These are phyloP conservation scores for Aspergillus arachidicola DNA, from an alignment of 2,329 filamentous ascomycete species.

Conservation along the genomic window DNA sequence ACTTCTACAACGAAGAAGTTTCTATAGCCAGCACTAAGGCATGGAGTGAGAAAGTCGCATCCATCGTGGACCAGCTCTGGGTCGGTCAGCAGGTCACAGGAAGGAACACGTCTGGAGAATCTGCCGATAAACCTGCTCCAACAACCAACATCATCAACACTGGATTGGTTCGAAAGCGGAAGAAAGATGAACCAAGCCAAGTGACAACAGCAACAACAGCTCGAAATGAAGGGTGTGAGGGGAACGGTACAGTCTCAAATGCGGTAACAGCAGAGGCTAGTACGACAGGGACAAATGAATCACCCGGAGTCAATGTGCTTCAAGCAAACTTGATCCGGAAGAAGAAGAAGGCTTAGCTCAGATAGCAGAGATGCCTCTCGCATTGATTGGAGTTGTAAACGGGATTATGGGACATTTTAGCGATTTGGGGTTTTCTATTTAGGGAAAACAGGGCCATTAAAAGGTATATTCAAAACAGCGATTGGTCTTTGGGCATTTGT, in stretches of 20 bases:
- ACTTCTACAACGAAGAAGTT: conserved; percentile 44
- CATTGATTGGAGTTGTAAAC: conserved; percentile 9
- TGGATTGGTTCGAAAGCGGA: conserved; percentile 43
- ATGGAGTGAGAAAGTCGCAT: conserved; percentile 46
- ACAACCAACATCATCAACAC: conserved; percentile 31
- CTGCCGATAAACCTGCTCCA: conserved; percentile 10
- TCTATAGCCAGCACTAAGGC: conserved; percentile 43
- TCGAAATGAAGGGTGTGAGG: neutral
- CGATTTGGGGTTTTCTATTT: neutral
- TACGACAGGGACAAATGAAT: conserved; percentile 7
- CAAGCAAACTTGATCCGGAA: conserved; percentile 41
- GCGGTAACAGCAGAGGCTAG: conserved; percentile 9
- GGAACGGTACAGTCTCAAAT: neutral
- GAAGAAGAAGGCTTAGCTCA: conserved; percentile 42
- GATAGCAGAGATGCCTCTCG: neutral
- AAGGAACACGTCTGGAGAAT: conserved; percentile 22
- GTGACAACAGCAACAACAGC: conserved; percentile 3
- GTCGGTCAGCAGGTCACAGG: conserved; percentile 42
- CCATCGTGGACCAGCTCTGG: conserved; percentile 37
- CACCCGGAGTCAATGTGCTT: conserved; percentile 40
- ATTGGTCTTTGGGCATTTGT: neutral
- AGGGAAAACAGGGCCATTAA: neutral
- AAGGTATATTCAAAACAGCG: neutral
- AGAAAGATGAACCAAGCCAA: conserved; percentile 29
- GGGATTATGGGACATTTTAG: neutral